Percentiles rank a stretch among this genome's conserved stretches.
These are phyloP conservation scores for Meyerozyma smithsonii DNA, from an alignment of 1,139 yeast genomes.

Conservation along the genomic window DNA sequence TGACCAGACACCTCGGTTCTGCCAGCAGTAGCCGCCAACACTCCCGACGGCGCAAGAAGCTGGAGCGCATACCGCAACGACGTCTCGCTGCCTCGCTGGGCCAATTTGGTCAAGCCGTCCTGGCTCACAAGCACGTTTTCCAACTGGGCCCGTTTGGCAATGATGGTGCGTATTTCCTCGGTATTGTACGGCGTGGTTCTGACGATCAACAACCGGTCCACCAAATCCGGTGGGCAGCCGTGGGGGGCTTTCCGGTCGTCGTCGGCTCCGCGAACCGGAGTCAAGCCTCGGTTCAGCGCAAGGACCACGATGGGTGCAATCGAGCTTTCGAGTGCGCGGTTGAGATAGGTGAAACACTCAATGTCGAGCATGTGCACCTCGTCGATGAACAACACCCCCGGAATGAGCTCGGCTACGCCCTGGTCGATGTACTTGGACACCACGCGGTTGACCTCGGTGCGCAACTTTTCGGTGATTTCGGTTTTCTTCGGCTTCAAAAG, in stretches of 20 bases:
- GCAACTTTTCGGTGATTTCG: constrained; percentile 94
- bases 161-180: constrained; percentile 78
- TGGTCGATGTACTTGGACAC: constrained; percentile 95
- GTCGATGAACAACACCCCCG: constrained; percentile 95
- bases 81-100: constrained; percentile 66
- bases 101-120: constrained; percentile 69
- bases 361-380: constrained; percentile 97
- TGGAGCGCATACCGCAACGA: constrained; percentile 91
- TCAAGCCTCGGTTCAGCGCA: constrained; percentile 93
- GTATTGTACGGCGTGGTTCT: constrained; percentile 82
- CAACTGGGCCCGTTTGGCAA: constrained; percentile 72
- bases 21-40: constrained; percentile 70
- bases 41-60: constrained; percentile 84
- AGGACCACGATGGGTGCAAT: constrained; percentile 93
- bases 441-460: constrained; percentile 90
- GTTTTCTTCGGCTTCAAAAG: constrained; percentile 93
- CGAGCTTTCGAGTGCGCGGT: constrained; percentile 85
- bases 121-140: constrained; percentile 63
- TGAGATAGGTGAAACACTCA: constrained; percentile 90
- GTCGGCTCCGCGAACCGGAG: constrained; percentile 88
- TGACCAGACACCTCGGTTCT: constrained; percentile 62
- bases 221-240: constrained; percentile 93
- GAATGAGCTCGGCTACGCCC: constrained; percentile 96
- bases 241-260: constrained; percentile 77
- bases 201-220: constrained; percentile 86